Conservation (phyloP, 768 basidiomycete species). For the Collybiopsis luxurians region DNA sequence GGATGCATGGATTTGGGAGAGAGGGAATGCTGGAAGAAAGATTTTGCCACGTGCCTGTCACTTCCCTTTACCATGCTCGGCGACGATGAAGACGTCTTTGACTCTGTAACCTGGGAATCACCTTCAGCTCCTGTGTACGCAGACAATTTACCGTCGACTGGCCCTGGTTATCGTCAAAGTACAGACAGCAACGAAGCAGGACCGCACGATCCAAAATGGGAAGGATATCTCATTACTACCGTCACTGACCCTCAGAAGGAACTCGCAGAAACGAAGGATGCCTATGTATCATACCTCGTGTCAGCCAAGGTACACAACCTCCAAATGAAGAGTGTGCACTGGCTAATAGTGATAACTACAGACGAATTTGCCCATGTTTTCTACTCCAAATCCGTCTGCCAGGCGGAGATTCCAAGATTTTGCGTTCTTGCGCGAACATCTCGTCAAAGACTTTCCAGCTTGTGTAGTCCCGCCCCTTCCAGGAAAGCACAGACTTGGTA, state of each 20-base stretch:
- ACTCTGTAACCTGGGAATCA: conserved; percentile 90
- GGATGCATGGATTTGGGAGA: conserved; percentile 1
- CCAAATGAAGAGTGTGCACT: neutral
- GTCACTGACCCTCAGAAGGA: conserved; percentile 96
- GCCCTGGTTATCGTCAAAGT: conserved; percentile 82
- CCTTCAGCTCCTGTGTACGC: conserved; percentile 53
- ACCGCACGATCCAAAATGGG: conserved; percentile 90
- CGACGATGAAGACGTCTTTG: conserved; percentile 88
- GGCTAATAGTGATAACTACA: conserved; percentile 28
- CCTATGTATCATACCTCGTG: conserved; percentile 93
- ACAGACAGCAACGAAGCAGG: conserved; percentile 62
- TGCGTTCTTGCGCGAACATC: conserved; percentile 85
- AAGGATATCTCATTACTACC: conserved; percentile 75
- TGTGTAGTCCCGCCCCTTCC: conserved; percentile 97
- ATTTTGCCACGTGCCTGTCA: conserved; percentile 14
- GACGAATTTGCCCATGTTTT: conserved; percentile 91
- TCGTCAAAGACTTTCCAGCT: conserved; percentile 91
- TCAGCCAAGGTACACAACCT: conserved; percentile 64
- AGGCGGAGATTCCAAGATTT: conserved; percentile 97
- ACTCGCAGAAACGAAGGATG: conserved; percentile 94
- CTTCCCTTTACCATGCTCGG: conserved; percentile 56
- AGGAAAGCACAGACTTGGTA: conserved; percentile 94
- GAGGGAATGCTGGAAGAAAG: conserved; percentile 1
- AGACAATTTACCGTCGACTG: conserved; percentile 39
- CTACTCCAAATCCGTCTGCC: conserved; percentile 65